Percentiles rank a stretch among this genome's conserved stretches.
phyloP scores from a whole-genome alignment of 768 basidiomycete genomes.

The Suillus weaverae region DNA sequence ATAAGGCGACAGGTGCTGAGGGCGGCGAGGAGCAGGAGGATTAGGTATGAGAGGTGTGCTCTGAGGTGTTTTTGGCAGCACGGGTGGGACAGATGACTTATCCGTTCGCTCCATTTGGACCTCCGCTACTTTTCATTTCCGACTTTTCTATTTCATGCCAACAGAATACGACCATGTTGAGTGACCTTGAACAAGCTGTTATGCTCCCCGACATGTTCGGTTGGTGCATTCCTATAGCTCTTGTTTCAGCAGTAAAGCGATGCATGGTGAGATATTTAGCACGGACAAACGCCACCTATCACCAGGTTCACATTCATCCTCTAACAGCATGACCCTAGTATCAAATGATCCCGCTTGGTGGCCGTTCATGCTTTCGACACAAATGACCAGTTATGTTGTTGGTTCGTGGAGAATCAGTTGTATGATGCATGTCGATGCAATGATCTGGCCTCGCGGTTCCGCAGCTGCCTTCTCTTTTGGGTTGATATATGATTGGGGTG shows the following conservation, averaged over 20 bases:
- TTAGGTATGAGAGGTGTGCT: neutral
- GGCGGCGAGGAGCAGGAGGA: neutral
- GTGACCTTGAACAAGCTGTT: neutral
- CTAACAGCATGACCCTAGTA: neutral
- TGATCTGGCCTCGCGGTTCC: too few species aligned
- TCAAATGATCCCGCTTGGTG: neutral
- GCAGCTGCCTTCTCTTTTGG: neutral
- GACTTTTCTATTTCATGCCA: neutral
- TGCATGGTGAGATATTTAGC: neutral
- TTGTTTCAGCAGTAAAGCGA: neutral
- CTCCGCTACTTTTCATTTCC: neutral
- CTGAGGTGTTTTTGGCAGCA: neutral
- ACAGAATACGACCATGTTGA: neutral
- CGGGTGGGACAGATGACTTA: neutral
- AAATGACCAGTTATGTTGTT: neutral
- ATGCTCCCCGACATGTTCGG: too few species aligned
- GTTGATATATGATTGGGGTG: neutral
- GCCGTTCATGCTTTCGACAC: neutral
- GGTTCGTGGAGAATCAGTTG: neutral
- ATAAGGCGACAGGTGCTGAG: neutral
- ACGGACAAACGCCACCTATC: neutral
- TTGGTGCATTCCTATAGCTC: neutral
- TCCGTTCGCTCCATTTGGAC: neutral
- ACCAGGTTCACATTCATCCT: neutral
- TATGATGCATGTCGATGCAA: neutral